Percentiles rank a stretch among this genome's conserved stretches.
These are phyloP conservation scores for Cutaneotrichosporon dermatis DNA, from an alignment of 1,284 basidiomycete genomes.

Conservation along the genomic window DNA sequence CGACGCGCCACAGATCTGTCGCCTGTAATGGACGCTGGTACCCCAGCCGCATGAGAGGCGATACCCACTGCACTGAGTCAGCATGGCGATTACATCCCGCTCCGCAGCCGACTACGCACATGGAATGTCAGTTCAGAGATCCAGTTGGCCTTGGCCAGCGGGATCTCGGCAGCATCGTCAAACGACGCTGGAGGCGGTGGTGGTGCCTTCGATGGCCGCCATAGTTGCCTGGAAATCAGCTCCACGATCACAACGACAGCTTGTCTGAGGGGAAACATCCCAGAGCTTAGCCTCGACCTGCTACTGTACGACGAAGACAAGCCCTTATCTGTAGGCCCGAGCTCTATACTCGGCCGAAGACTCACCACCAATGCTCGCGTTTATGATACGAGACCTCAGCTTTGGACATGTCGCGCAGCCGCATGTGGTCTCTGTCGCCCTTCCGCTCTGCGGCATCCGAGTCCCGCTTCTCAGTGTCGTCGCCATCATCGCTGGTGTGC, in stretches of 20 bases:
- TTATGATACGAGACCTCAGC: slow-evolving; percentile 27
- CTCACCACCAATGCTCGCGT: slow-evolving; percentile 40
- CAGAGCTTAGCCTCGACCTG: too few relatives aligned
- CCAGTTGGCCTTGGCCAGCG: slow-evolving; percentile 58
- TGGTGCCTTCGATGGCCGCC: slow-evolving; percentile 59
- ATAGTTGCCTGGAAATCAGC: slow-evolving; percentile 35
- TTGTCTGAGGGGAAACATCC: too few relatives aligned
- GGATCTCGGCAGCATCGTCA: slow-evolving; percentile 60
- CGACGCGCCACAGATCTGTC: slow-evolving; percentile 63
- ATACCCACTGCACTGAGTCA: slow-evolving; percentile 43
- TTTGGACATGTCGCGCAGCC: slow-evolving; percentile 25
- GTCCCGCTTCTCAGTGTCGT: not conserved
- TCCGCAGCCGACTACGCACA: slow-evolving; percentile 1
- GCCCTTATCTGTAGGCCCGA: too few relatives aligned
- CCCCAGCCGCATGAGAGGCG: slow-evolving; percentile 60
- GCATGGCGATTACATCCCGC: too few relatives aligned
- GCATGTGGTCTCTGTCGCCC: slow-evolving; percentile 11
- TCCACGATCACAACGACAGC: not conserved
- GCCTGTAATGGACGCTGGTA: slow-evolving; percentile 68
- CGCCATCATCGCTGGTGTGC: not conserved
- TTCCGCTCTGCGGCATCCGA: slow-evolving; percentile 4
- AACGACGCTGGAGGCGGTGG: slow-evolving; percentile 58
- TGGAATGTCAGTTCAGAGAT: slow-evolving; percentile 60
- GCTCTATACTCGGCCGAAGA: not conserved
- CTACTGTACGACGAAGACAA: too few relatives aligned